Conservation (phyloP, 2,329 filamentous ascomycete genomes). For the Lasiodiplodia citricola region DNA sequence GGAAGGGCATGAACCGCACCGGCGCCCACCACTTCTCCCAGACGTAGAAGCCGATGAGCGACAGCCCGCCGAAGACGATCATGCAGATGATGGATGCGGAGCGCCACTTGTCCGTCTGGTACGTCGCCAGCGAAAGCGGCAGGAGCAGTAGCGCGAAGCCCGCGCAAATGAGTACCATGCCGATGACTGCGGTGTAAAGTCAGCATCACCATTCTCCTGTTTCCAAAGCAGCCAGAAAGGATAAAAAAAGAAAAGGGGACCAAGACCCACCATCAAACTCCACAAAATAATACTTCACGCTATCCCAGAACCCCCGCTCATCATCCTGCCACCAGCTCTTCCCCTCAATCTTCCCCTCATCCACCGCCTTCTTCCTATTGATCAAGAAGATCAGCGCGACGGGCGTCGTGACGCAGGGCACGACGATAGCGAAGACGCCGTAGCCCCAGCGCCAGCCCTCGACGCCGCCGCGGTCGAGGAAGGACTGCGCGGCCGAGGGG, state of each 20-base stretch:
- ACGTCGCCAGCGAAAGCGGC: slow-evolving; percentile 57
- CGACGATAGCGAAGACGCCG: slow-evolving; percentile 69
- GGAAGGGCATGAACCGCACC: slow-evolving; percentile 50
- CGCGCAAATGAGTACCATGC: slow-evolving; percentile 65
- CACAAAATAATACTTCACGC: background rate
- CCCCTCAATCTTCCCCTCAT: background rate
- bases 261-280: slow-evolving; percentile 11
- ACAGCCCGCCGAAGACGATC: slow-evolving; percentile 45
- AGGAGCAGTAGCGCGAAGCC: slow-evolving; percentile 71
- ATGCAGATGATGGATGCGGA: slow-evolving; percentile 49
- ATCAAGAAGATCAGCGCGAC: slow-evolving; percentile 31
- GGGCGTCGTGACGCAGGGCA: slow-evolving; percentile 65
- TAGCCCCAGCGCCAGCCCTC: slow-evolving; percentile 72
- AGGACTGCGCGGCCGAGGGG: slow-evolving; percentile 60
- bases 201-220: background rate
- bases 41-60: slow-evolving; percentile 44
- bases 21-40: slow-evolving; percentile 49
- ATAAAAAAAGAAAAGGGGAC: background rate
- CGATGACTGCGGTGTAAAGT: slow-evolving; percentile 49
- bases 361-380: background rate
- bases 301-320: background rate
- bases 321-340: slow-evolving; percentile 10
- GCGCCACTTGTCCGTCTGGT: slow-evolving; percentile 39
- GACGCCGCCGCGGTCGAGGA: slow-evolving; percentile 50
- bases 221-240: background rate